Base-by-base conservation (phyloP, 2,329 filamentous ascomycete genomes). In the Domatiomyces globalis region DNA sequence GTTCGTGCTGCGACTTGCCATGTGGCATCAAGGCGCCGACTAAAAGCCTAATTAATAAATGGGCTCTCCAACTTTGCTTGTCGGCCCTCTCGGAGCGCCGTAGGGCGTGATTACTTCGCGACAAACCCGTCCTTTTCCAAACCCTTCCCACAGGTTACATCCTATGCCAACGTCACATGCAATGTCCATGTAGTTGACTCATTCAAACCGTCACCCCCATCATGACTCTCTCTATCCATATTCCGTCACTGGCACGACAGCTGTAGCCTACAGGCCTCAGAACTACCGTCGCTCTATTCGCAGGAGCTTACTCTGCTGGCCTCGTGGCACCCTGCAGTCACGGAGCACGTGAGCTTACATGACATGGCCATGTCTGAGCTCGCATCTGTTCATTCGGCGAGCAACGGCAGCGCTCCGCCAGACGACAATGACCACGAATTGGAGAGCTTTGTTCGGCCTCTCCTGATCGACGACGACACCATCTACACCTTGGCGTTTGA, bases 401-500 rank as follows among this genome's bases (percentile, higher is more conserved):
- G 58, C 51, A 60, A 58, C 56, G 54, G 52, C 33, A 56, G 55
- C 44, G 56, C 54, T 25, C 59, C 57, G 20, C 56, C 58, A 7
- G 58, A 60, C 46, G 57, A 61, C 51, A 58, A 65, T 44, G 62
- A 68, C 48, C 62, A 65, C 18, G 62, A 60, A 45, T 58, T 72
- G 20, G 66, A 71, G 50, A 62, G 64, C 5, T 72, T 71, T 49
- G 51, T 72, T 22, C 62, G 64, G 20, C 70, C 71, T 8, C 58
- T 73, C 15, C 59, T 56, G 19, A 61, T 70, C 43, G 65, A 70
- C 46, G 71, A 73, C 54, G 64, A 62, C 25, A 62, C 63, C 18
- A 62, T 73, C n/a, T 71, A 73, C 59, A 63, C 65, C 54, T 61
- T 73, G 43, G 70, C 70, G 43, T 69, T 69, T 54, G 67, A 69